A percentile compares a stretch with the other conserved stretches of the same genome.
Conservation (phyloP, 345 rosid genomes). For the Hibiscus tridactylites region DNA sequence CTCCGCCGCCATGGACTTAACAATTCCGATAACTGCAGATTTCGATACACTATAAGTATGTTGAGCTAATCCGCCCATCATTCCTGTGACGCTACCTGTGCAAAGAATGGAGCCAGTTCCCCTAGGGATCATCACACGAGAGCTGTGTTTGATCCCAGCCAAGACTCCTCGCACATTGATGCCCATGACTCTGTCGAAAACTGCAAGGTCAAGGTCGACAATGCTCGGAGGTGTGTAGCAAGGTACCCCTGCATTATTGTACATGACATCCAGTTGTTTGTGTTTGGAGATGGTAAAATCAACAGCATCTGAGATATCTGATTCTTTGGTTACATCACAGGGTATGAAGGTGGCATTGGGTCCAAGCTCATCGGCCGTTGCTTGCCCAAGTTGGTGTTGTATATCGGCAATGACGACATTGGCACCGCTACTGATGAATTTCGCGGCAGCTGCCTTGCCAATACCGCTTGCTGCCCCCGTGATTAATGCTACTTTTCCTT, state of each 20-base stretch:
- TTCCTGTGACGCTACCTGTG: slow-evolving; percentile 61
- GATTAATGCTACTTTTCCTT: slow-evolving; percentile 78
- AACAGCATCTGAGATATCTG: slow-evolving; percentile 55
- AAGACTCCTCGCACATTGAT: slow-evolving; percentile 70
- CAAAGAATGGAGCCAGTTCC: slow-evolving; percentile 60
- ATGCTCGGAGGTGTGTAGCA: slow-evolving; percentile 55
- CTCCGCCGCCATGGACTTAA: slow-evolving; percentile 63
- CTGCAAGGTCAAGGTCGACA: slow-evolving; percentile 55
- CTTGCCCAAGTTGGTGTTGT: slow-evolving; percentile 43
- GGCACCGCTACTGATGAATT: slow-evolving; percentile 66
- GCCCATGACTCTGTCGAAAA: slow-evolving; percentile 52
- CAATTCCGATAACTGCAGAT: slow-evolving; percentile 45
- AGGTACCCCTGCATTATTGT: slow-evolving; percentile 74
- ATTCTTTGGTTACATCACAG: slow-evolving; percentile 72
- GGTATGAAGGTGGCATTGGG: slow-evolving; percentile 43
- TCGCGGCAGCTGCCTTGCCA: slow-evolving; percentile 68
- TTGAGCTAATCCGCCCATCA: slow-evolving; percentile 64
- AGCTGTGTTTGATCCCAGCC: slow-evolving; percentile 66
- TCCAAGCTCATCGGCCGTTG: slow-evolving; percentile 54
- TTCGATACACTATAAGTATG: slow-evolving; percentile 63
- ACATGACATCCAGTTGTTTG: slow-evolving; percentile 63
- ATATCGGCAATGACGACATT: slow-evolving; percentile 72
- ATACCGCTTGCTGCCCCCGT: slow-evolving; percentile 92
- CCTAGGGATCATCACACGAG: slow-evolving; percentile 73
- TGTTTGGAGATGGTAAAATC: slow-evolving; percentile 47